These are phyloP conservation scores for Aspergillus homomorphus DNA, from an alignment of 495 filamentous ascomycete species.

Conservation along the genomic window DNA sequence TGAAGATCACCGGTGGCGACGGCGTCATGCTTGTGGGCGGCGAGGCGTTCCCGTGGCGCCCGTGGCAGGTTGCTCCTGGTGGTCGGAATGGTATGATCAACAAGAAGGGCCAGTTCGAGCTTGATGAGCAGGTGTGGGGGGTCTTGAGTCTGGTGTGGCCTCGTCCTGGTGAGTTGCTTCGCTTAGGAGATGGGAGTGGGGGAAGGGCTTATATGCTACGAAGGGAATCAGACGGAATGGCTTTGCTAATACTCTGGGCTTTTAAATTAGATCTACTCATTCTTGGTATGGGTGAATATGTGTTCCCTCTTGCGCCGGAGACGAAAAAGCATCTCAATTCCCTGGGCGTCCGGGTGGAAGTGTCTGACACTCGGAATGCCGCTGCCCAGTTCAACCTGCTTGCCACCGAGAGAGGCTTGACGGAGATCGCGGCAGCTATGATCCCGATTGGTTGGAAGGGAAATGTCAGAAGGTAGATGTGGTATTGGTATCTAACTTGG, in stretches of 20 bases:
- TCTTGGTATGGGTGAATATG: constrained; percentile 73
- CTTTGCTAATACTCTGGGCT: constrained; percentile 18
- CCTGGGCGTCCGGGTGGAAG: constrained; percentile 81
- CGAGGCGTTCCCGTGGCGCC: constrained; percentile 84
- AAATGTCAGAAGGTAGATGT: constrained; percentile 15
- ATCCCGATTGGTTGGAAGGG: constrained; percentile 83
- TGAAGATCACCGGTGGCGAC: constrained; percentile 59
- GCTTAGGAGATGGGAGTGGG: constrained; percentile 9
- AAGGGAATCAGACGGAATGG: neutral
- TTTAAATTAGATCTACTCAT: constrained; percentile 74
- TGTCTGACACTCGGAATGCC: constrained; percentile 91
- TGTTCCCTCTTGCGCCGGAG: constrained; percentile 71
- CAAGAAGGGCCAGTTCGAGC: constrained; percentile 75
- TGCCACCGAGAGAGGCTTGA: constrained; percentile 76
- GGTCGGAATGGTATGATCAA: constrained; percentile 58
- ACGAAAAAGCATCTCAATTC: constrained; percentile 67
- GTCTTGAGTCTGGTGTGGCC: constrained; percentile 80
- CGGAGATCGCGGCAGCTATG: constrained; percentile 81
- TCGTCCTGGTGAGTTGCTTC: constrained; percentile 68
- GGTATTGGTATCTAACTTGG: neutral
- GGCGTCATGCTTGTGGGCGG: constrained; percentile 75
- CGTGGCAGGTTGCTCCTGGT: constrained; percentile 54
- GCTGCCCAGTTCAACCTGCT: constrained; percentile 87
- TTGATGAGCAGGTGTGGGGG: constrained; percentile 67
- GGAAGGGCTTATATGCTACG: neutral